These are phyloP conservation scores for Phialophora tarda DNA, from an alignment of 2,329 filamentous ascomycete species.

Conservation along the genomic window DNA sequence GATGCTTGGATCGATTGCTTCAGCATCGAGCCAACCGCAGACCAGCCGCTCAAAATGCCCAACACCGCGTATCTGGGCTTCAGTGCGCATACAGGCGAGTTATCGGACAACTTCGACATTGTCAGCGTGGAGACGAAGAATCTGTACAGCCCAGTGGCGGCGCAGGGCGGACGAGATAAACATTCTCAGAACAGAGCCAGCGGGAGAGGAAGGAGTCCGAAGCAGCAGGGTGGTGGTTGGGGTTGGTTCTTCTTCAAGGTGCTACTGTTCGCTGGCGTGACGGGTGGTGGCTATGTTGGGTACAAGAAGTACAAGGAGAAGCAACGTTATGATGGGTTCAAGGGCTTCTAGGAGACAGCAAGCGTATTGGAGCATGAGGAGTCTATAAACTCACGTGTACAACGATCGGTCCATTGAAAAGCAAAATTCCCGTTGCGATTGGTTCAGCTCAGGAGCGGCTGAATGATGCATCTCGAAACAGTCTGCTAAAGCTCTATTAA, in stretches of 20 bases:
- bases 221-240: conserved; percentile 60
- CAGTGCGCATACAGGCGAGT: conserved; percentile 83
- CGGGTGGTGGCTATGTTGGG: conserved; percentile 80
- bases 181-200: conserved; percentile 37
- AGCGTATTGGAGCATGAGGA: conserved; percentile 10
- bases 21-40: conserved; percentile 64
- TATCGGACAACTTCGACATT: conserved; percentile 98
- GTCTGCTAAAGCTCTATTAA: neutral
- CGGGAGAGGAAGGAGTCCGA: conserved; percentile 38
- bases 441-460: neutral
- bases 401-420: conserved; percentile 13
- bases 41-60: conserved; percentile 78
- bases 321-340: conserved; percentile 51
- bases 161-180: conserved; percentile 37
- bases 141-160: conserved; percentile 68
- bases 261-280: conserved; percentile 71
- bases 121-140: conserved; percentile 85
- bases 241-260: conserved; percentile 80
- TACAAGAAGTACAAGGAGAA: conserved; percentile 78
- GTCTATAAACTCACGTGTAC: conserved; percentile 17
- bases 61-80: conserved; percentile 69
- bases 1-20: conserved; percentile 91
- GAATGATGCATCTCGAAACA: neutral
- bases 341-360: conserved; percentile 19
- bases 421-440: neutral